Evolutionary conservation across 2,329 filamentous ascomycete species (phyloP), one percentile per base, ranked within the genome.

Genomic region (Penicillium freii): DNA sequence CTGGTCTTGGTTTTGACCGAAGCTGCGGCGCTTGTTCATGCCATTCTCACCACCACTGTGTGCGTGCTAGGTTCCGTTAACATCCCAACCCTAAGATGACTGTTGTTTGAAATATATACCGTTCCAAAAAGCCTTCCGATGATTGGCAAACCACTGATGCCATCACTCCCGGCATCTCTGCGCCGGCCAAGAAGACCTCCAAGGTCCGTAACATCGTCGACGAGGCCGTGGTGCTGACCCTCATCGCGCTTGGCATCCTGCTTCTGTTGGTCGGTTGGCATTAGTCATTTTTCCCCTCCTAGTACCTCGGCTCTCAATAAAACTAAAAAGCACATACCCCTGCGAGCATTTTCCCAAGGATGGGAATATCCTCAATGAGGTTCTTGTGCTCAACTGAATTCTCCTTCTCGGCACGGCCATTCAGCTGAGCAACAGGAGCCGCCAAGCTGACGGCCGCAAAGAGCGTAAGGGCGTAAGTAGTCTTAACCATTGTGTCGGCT

Each of bases 361-460:
- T 43, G 3, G 60, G 58, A 15, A 60, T 23, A 1, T 49, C 51
- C 17, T 54, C 48, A 34, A 62, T 49, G 17, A 62, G 17, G 21
- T 58, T 62, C 27, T 54, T 43, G 44, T 60, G 51, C 29, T 55
- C 34, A 23, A 7, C 21, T 4, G 40, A 45, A 9, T 4, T n/a
- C 15, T 59, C 4, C 11, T 48, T 13, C 3, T 44, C 38, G 1
- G 54, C 49, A 11, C 46, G 60, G 11, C 59, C 59, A 57, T 55
- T 59, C 5, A 29, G 31, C 17, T 56, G 59, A 11, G 50, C 36
- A 50, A 67, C 5, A 2, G 65, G 65, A 4, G 62, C 65, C 25
- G 65, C 65, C 49, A 67, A 31, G 44, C 63, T 64, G 58, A 63
- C 42, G n/a, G 65, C 65, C n/a, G 58, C 63, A 42, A 66, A 66